A percentile compares a stretch with the other conserved stretches of the same genome.
Evolutionary conservation across 2,329 filamentous ascomycete genomes (phyloP).

Genomic region (Fusarium pilosicola): DNA sequence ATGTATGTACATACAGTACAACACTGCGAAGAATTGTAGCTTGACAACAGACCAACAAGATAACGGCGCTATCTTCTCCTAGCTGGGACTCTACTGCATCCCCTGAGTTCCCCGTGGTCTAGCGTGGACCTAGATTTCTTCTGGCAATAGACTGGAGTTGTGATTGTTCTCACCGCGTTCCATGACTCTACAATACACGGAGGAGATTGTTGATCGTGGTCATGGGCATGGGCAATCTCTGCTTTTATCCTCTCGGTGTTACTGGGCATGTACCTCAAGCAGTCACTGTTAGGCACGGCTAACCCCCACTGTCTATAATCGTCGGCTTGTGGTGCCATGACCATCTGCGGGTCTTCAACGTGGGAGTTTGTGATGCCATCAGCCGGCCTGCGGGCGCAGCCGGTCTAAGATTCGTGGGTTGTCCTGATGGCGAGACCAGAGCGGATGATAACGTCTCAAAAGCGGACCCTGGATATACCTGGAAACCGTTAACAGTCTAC

Average conservation of each 20-base stretch:
- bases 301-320: slow-evolving; percentile 39
- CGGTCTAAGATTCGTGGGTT: slow-evolving; percentile 45
- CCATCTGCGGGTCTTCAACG: slow-evolving; percentile 43
- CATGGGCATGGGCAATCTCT: slow-evolving; percentile 6
- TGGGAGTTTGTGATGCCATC: slow-evolving; percentile 47
- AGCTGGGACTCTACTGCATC: slow-evolving; percentile 25
- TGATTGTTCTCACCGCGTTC: slow-evolving; percentile 27
- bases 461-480: slow-evolving; percentile 24
- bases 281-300: background rate
- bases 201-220: background rate
- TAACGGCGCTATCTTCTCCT: slow-evolving; percentile 33
- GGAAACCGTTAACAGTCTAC: slow-evolving; percentile 26
- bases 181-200: background rate
- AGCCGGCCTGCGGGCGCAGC: slow-evolving; percentile 44
- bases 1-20: background rate
- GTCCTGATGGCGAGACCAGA: slow-evolving; percentile 38
- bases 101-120: slow-evolving; percentile 33
- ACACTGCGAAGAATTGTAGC: background rate
- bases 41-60: slow-evolving; percentile 34
- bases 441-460: slow-evolving; percentile 43
- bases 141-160: slow-evolving; percentile 2
- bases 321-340: slow-evolving; percentile 42
- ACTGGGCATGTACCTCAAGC: slow-evolving; percentile 3
- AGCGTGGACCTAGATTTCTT: slow-evolving; percentile 27
- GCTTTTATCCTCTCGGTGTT: slow-evolving; percentile 28